Base-by-base conservation (phyloP, 1,284 basidiomycete genomes). In the Inonotus obliquus region DNA sequence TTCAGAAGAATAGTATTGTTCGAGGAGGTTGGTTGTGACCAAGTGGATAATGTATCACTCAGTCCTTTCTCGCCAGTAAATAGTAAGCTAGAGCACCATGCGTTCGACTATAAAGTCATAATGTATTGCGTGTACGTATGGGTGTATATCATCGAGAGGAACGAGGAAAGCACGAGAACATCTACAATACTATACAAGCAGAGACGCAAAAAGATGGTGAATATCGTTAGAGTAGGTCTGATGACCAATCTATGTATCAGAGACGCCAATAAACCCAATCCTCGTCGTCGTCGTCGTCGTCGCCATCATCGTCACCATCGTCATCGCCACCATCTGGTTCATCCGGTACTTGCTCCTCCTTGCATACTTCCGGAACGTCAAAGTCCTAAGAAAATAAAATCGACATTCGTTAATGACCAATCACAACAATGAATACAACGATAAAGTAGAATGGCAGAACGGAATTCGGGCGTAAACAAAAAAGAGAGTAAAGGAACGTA, bases 281-380 rank as follows among this genome's bases (percentile, higher is more conserved):
- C 13, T 71, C 72, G 4, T 69, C 73, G 10, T 44, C 41, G 41
- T 44, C 41, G n/a, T 19, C 41, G 2, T 44, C n/a, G n/a, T n/a
- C 41, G 19, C n/a, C 41, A 17, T 75, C 41, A 44, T 19, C 41
- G 2, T 44, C n/a, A 44, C 19, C 41, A n/a, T 44, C 41, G 41
- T 75, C 74, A 39, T 70, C 55, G 44, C 68, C 70, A 0, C 60
- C 60, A 10, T 54, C 53, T 0, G 72, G 74, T 21, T 62, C 41
- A 0, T 73, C 71, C 23, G 68, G 62, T 0, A 72, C 74, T 0
- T 63, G 54, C 0, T 70, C 55, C 27, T 57, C 62, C 0, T 47
- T 61, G 55, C 74, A 77, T 11, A 65, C 60, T 10, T 65, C 57
- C 7, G 73, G 71, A n/a, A 71, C 69, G 19, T 58, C 57, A 59